Conservation (phyloP, 176 grass and related monocot genomes). For the Rhynchospora pubera region DNA sequence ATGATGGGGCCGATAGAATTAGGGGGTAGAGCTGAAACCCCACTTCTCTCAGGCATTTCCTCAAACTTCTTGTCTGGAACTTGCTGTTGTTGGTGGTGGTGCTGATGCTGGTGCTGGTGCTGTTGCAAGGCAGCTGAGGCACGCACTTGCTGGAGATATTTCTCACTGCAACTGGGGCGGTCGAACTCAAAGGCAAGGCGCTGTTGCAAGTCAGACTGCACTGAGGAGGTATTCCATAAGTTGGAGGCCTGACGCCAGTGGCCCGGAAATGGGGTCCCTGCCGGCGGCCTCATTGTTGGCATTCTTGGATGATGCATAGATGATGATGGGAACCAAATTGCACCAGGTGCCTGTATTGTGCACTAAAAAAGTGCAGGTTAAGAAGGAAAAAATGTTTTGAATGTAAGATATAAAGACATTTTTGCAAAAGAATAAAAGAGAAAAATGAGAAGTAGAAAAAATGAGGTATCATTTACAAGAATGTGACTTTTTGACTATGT, state of each 20-base stretch:
- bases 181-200: conserved; percentile 94
- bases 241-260: conserved; percentile 78
- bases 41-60: conserved; percentile 60
- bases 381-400: background rate
- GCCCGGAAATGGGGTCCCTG: conserved; percentile 56
- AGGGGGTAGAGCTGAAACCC: conserved; percentile 24
- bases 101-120: conserved; percentile 16
- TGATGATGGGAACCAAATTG: conserved; percentile 35
- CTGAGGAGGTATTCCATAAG: conserved; percentile 57
- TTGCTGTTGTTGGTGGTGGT: background rate
- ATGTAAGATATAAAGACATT: background rate
- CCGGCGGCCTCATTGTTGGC: conserved; percentile 37
- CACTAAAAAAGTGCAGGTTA: background rate
- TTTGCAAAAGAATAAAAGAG: background rate
- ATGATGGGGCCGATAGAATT: conserved; percentile 43
- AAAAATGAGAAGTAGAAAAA: background rate
- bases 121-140: conserved; percentile 55
- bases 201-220: conserved; percentile 85
- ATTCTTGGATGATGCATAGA: conserved; percentile 19
- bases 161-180: conserved; percentile 73
- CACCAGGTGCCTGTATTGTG: conserved; percentile 39
- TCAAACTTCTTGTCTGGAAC: conserved; percentile 75
- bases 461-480: background rate
- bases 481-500: background rate
- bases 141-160: conserved; percentile 60